phyloP scores from a whole-genome alignment of 108 stramenopile genomes.

The Cyclotella sp. region DNA sequence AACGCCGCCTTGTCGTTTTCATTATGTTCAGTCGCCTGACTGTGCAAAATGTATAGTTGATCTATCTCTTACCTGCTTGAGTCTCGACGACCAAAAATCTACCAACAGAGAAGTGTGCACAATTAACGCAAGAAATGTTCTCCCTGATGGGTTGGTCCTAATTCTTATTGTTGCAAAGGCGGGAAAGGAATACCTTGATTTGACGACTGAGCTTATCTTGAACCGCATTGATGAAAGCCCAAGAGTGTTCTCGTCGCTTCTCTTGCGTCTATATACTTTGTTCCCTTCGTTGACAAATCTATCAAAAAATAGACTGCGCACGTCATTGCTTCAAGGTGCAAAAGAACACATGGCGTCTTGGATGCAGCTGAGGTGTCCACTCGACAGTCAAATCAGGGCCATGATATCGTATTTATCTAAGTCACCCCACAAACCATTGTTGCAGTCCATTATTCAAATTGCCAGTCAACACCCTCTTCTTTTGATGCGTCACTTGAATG shows the following conservation, averaged over 20 bases:
- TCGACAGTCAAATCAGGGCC: conserved; percentile 58
- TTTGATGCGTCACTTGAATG: conserved; percentile 55
- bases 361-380: conserved; percentile 57
- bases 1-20: no score
- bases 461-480: conserved; percentile 72
- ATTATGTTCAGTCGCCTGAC: neutral
- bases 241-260: conserved; percentile 18
- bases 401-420: conserved; percentile 45
- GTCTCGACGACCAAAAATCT: neutral
- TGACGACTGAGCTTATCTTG: conserved; percentile 40
- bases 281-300: conserved; percentile 57
- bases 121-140: conserved; percentile 20
- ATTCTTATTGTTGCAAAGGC: conserved; percentile 47
- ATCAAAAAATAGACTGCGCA: conserved; percentile 49
- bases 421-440: conserved; percentile 35
- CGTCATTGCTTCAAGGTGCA: conserved; percentile 54
- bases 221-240: conserved; percentile 26
- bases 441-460: conserved; percentile 49
- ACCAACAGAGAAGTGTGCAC: neutral
- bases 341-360: conserved; percentile 35
- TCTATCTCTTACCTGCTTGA: conserved; percentile 6
- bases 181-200: conserved; percentile 44
- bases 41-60: conserved; percentile 1
- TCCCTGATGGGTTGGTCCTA: conserved; percentile 60
- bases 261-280: conserved; percentile 65